Evolutionary conservation across 306 rosid species (phyloP).

Genomic region (Dalbergia cultrata): DNA sequence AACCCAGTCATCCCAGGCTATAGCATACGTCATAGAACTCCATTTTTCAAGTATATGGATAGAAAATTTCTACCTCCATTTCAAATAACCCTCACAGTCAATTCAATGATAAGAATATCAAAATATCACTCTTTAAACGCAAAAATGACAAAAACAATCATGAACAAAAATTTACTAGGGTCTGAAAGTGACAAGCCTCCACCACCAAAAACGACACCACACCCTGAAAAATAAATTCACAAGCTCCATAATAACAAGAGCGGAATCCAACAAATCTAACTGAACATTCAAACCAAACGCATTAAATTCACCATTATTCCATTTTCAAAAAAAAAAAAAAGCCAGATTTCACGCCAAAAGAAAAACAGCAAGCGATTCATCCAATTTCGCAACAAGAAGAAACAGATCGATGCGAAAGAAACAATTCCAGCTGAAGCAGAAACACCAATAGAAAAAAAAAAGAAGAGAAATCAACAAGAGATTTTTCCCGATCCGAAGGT

Average conservation of each 20-base stretch:
- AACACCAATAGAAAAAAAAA: background rate
- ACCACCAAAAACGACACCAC: constrained; percentile 14
- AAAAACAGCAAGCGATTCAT: background rate
- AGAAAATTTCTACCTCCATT: background rate
- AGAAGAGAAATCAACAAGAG: background rate
- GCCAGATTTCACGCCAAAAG: constrained; percentile 14
- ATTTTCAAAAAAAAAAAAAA: background rate
- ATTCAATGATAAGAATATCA: constrained; percentile 24
- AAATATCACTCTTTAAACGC: constrained; percentile 21
- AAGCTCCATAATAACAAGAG: constrained; percentile 1
- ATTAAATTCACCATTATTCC: background rate
- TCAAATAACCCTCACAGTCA: constrained; percentile 14
- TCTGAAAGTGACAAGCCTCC: constrained; percentile 33
- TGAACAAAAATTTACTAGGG: background rate
- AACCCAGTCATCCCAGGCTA: constrained; percentile 11
- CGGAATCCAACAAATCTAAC: constrained; percentile 35
- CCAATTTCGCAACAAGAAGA: constrained; percentile 5
- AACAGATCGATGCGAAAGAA: constrained; percentile 47
- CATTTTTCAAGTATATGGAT: background rate
- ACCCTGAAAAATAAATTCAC: background rate
- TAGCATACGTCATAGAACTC: background rate
- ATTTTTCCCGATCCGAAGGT: constrained; percentile 56
- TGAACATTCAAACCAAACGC: constrained; percentile 8
- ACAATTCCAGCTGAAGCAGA: constrained; percentile 36
- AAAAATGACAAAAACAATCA: constrained; percentile 20